phyloP scores from a whole-genome alignment of 140 eudicot species.

The Erigeron philadelphicus region DNA sequence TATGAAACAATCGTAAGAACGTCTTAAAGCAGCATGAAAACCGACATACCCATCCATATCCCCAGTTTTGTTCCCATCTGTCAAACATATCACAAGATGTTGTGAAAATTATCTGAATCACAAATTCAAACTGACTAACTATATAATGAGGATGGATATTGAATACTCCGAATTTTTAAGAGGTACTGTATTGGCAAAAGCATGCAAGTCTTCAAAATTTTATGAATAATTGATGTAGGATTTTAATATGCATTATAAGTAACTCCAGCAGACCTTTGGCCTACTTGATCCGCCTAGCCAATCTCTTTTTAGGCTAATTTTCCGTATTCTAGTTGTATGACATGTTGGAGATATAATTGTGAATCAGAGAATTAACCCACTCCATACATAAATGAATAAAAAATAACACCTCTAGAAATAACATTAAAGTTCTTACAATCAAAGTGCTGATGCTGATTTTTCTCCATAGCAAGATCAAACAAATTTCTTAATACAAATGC shows the following conservation, averaged over 20 bases:
- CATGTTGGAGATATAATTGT: too few relatives aligned
- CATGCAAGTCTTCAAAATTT: background rate
- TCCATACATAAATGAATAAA: too few relatives aligned
- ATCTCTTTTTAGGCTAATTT: too few relatives aligned
- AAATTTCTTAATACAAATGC: constrained; percentile 71
- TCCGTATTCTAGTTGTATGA: too few relatives aligned
- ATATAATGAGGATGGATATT: constrained; percentile 6
- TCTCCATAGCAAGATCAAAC: constrained; percentile 75
- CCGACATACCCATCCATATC: constrained; percentile 96
- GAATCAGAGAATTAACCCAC: too few relatives aligned
- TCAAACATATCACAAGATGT: constrained; percentile 14
- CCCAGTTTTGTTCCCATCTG: constrained; percentile 60
- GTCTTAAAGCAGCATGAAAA: constrained; percentile 86
- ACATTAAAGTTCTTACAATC: constrained; percentile 44
- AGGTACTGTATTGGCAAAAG: constrained; percentile 4
- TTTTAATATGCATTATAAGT: too few relatives aligned
- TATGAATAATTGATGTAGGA: too few relatives aligned
- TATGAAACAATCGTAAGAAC: constrained; percentile 65
- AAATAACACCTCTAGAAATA: background rate
- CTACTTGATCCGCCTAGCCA: too few relatives aligned
- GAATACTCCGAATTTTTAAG: background rate
- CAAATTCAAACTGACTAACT: background rate
- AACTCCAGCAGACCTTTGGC: too few relatives aligned
- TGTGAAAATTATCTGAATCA: constrained; percentile 1
- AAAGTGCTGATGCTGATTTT: constrained; percentile 49